Base-by-base conservation (phyloP, 176 grass and related monocot genomes). In the Microstegium vimineum region DNA sequence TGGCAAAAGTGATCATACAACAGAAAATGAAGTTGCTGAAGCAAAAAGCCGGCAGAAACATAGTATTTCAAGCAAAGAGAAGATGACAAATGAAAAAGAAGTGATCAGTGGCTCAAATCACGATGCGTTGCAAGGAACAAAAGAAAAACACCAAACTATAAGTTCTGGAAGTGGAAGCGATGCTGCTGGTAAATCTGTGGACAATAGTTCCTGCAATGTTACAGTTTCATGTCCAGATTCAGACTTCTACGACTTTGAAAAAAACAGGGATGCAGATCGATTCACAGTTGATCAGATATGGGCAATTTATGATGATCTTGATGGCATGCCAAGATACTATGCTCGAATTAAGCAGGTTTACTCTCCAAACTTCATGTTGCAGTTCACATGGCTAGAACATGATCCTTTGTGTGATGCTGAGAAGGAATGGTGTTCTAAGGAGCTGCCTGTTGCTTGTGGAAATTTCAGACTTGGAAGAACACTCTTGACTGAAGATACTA, bases 311-410 rank as follows among this genome's bases (percentile, higher is more conserved):
- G 45, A 91, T 83, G 83, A 85, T 73, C 62, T 54, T 66, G 90
- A 92, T 81, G 76, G 83, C 69, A 92, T 92, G 90, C 90, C 90
- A 33, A 86, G 86, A 63, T 92, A 80, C 64, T 92, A 92, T 89
- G 86, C 83, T 83, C 79, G 82, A 71, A 93, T 96, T 70, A 91
- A 66, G 76, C 81, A 83, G 18, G 77, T 96, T 23, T 65, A 83
- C 78, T 37, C 56, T 35, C 90, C 66, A 36, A 40, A 54, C 63
- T 93, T 96, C 45, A 83, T 87, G 80, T 4, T 96, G 45, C 66
- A 27, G 14, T 93, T 72, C 23, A 80, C 81, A 49, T 96, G 90
- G 90, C 63, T 96, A 75, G 90, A 96, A 68, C 60, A 83, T 65
- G 86, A 88, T 49, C 90, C 86, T 27, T 22, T 45, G 56, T 76